These are phyloP conservation scores for Acacia pycnantha DNA, from an alignment of 331 rosid genomes.

Conservation along the genomic window DNA sequence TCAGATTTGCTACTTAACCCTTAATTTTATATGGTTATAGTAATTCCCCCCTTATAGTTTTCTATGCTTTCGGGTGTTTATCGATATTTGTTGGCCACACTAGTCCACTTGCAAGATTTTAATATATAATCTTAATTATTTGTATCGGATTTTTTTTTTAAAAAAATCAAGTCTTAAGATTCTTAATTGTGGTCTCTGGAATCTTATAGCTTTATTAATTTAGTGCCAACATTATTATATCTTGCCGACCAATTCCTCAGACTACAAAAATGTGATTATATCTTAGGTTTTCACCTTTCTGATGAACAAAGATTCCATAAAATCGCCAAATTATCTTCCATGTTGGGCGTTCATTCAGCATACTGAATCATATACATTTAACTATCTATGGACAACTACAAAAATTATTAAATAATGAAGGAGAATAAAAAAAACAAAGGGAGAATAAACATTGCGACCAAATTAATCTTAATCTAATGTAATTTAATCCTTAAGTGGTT, in stretches of 20 bases:
- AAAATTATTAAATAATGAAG: neutral
- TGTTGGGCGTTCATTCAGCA: neutral
- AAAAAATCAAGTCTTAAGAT: neutral
- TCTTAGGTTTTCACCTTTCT: constrained; percentile 6
- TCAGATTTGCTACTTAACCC: too few species aligned
- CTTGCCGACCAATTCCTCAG: neutral
- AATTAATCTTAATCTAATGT: too few species aligned
- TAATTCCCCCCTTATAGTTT: too few species aligned
- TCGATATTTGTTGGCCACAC: neutral
- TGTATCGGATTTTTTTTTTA: too few species aligned
- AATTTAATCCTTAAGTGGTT: too few species aligned
- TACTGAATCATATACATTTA: neutral
- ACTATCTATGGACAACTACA: neutral
- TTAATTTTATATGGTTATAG: too few species aligned
- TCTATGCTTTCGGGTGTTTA: neutral
- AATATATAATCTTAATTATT: neutral
- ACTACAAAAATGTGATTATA: neutral
- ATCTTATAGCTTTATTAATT: neutral
- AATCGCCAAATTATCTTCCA: constrained; percentile 9
- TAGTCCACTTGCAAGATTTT: neutral
- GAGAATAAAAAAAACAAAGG: neutral
- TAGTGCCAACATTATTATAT: neutral
- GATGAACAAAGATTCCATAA: constrained; percentile 24
- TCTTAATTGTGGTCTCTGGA: neutral
- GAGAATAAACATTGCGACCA: too few species aligned